These are phyloP conservation scores for Calvatia gigantea DNA, from an alignment of 768 basidiomycete species.

Conservation along the genomic window DNA sequence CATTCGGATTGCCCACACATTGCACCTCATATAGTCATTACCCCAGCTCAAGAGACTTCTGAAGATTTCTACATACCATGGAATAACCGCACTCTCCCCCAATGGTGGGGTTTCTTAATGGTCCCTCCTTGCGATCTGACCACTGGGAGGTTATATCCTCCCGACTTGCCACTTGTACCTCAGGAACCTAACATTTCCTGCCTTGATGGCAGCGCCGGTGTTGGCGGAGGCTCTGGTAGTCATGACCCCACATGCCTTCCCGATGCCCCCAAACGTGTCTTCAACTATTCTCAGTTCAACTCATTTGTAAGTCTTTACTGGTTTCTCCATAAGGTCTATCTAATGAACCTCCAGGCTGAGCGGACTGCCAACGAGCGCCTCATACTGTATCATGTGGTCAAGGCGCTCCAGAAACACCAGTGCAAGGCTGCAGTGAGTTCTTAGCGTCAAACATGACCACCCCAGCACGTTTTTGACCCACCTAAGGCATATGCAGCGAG, in stretches of 20 bases:
- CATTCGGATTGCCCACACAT: conserved; percentile 37
- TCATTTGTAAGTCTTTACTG: conserved; percentile 22
- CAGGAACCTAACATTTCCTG: not conserved
- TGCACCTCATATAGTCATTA: conserved; percentile 51
- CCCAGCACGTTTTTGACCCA: conserved; percentile 13
- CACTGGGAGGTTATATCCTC: conserved; percentile 11
- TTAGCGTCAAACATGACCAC: not conserved
- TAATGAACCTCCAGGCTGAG: conserved; percentile 15
- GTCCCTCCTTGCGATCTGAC: conserved; percentile 28
- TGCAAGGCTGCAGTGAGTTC: conserved; percentile 37
- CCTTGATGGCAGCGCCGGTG: not conserved
- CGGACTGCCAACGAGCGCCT: conserved; percentile 24
- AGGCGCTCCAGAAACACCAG: conserved; percentile 31
- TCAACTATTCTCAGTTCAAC: conserved; percentile 28
- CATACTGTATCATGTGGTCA: conserved; percentile 27
- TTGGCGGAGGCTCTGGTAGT: not conserved
- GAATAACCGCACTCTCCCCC: conserved; percentile 33
- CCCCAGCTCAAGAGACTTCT: conserved; percentile 36
- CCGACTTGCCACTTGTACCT: not conserved
- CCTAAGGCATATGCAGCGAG: conserved; percentile 39
- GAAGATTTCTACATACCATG: conserved; percentile 31
- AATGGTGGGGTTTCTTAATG: conserved; percentile 29
- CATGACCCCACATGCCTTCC: not conserved
- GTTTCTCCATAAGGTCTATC: not conserved
- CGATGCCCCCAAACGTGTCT: conserved; percentile 19